Conservation (phyloP, 179 eudicot genomes). For the Corrigiola litoralis region DNA sequence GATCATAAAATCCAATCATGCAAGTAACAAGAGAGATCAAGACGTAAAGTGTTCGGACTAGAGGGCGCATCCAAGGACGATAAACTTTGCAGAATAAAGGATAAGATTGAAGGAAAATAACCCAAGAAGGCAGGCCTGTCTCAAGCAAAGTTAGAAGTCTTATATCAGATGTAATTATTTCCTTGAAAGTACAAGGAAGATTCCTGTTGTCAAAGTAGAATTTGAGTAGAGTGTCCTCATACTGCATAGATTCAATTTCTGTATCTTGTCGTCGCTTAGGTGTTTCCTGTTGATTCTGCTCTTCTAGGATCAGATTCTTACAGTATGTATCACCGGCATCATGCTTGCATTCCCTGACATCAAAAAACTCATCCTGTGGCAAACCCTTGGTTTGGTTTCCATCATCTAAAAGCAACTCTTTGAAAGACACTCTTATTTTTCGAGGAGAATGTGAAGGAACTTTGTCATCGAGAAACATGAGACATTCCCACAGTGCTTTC, state of each 20-base stretch:
- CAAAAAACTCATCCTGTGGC: constrained; percentile 21
- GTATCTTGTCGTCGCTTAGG: constrained; percentile 8
- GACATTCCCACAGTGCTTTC: constrained; percentile 37
- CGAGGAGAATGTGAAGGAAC: constrained; percentile 36
- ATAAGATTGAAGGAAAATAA: constrained; percentile 85
- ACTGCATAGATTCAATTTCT: constrained; percentile 39
- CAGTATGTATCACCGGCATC: constrained; percentile 13
- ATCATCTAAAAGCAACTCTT: constrained; percentile 17
- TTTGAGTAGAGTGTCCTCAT: constrained; percentile 64
- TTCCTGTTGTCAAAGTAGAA: constrained; percentile 68
- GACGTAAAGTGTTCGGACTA: constrained; percentile 69
- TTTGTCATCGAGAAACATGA: constrained; percentile 25
- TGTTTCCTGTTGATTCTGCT: constrained; percentile 11
- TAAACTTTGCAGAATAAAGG: constrained; percentile 81
- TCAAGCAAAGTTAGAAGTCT: constrained; percentile 75
- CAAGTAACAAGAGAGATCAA: constrained; percentile 68
- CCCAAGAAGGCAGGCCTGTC: constrained; percentile 96
- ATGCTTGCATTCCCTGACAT: constrained; percentile 24
- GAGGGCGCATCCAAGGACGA: constrained; percentile 96
- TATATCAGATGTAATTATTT: constrained; percentile 60
- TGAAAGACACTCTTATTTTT: constrained; percentile 22
- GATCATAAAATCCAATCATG: constrained; percentile 81
- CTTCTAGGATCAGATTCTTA: constrained; percentile 13
- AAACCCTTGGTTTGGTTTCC: constrained; percentile 4
- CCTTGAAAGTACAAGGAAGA: constrained; percentile 70